These are phyloP conservation scores for Plasmodium coatneyi DNA, from an alignment of 169 alveolate species.

Conservation along the genomic window DNA sequence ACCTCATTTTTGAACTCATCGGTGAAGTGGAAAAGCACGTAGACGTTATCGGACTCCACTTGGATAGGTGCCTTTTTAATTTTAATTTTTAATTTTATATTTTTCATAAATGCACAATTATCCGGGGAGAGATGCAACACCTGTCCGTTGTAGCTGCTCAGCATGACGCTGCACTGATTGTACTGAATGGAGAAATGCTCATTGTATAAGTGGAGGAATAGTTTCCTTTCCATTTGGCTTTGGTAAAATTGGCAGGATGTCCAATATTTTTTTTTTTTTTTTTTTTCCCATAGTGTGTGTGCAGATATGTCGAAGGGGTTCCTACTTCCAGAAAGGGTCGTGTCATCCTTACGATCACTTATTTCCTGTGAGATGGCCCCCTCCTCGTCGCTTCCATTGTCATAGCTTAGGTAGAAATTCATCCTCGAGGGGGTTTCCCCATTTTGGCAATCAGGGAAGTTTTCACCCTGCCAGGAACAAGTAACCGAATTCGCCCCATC, in stretches of 20 bases:
- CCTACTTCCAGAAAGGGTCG: not conserved
- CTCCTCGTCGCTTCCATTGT: conserved; percentile 6
- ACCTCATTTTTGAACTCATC: conserved; percentile 14
- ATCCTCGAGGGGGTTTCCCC: not conserved
- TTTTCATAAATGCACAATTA: conserved; percentile 22
- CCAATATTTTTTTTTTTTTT: not conserved
- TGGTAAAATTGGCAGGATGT: not conserved
- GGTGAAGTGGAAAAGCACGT: conserved; percentile 18
- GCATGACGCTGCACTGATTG: not conserved
- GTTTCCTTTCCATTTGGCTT: conserved; percentile 12
- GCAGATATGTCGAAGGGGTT: not conserved
- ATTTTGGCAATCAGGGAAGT: not conserved
- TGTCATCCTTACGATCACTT: not conserved
- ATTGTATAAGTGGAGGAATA: conserved; percentile 19
- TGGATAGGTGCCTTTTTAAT: conserved; percentile 54
- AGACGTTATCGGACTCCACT: not conserved
- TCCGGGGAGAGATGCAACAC: conserved; percentile 17
- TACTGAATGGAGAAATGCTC: not conserved
- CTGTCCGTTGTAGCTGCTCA: conserved; percentile 32
- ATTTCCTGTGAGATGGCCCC: not conserved
- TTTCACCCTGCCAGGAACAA: not conserved
- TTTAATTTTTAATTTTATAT: conserved; percentile 41
- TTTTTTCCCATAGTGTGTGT: not conserved
- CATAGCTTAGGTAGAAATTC: not conserved
- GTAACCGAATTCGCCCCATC: not conserved